Base-by-base conservation (phyloP, 83 land plant species). In the Picea abies region DNA sequence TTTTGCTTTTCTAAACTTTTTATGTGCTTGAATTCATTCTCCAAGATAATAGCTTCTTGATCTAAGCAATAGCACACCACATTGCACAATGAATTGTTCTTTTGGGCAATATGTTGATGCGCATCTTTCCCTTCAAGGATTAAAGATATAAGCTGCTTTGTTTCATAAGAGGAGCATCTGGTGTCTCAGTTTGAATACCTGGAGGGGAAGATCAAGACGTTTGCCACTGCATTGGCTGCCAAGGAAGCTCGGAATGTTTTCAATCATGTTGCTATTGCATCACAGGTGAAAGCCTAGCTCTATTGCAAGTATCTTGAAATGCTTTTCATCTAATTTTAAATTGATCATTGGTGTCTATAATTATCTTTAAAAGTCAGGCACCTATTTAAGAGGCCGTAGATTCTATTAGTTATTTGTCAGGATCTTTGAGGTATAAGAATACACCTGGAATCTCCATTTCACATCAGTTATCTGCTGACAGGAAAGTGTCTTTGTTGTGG, bases 401-500 rank as follows among this genome's bases (percentile, higher is more conserved):
- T 11, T 52, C 14, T 52, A 52, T 52, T 52, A 52, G 56, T 8
- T 44, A 41, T 26, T 4, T 78, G 63, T 78, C 61, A 56, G 49
- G 41, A 63, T 1, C 49, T 80, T 65, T 63, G 15, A 62, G 41
- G 81, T 32, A 39, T 32, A 58, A 11, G 22, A 39, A 80, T 35
- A 39, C 8, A 39, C 65, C 23, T 65, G 17, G 76, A 22, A 80
- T 5, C 23, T 23, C 75, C 22, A 79, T 84, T 86, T 37, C 23
- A 63, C 37, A 47, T 14, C 25, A 26, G 80, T 32, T 60, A 12
- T 84, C 58, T 72, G 47, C 63, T 82, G 82, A 77, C 94, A 97
- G 99, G 93, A 93, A 83, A 88, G 85, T 60, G 76, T 94, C 29
- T 85, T 94, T 78, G 92, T 92, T 19, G 92, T 93, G 85, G 99